Evolutionary conservation across 1,284 basidiomycete genomes (phyloP).

Genomic region (Chiua sp.): DNA sequence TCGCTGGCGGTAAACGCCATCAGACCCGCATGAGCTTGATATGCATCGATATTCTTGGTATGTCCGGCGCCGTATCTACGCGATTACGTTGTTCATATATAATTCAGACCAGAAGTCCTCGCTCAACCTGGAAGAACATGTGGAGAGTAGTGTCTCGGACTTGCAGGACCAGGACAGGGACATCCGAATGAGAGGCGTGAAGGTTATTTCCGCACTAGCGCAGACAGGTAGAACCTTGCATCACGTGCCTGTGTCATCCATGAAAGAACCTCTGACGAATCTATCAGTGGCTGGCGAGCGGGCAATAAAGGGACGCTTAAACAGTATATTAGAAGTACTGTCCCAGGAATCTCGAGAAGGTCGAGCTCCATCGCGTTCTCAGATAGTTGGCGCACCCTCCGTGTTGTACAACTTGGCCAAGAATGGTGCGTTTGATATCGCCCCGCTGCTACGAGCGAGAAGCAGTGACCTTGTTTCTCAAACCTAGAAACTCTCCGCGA

Average conservation of each 20-base stretch:
- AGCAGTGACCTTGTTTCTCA: background rate
- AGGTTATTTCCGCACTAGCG: slow-evolving; percentile 3
- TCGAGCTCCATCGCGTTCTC: background rate
- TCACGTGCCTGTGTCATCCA: background rate
- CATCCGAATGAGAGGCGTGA: slow-evolving; percentile 5
- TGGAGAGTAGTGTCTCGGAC: background rate
- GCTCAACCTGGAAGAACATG: background rate
- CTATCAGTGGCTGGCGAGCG: slow-evolving; percentile 1
- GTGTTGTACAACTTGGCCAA: slow-evolving; percentile 6
- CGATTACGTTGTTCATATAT: background rate
- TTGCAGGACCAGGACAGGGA: background rate
- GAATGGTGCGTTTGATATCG: slow-evolving; percentile 9
- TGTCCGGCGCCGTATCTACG: background rate
- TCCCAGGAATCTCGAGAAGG: background rate
- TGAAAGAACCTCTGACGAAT: background rate
- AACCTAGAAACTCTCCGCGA: background rate
- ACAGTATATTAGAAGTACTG: slow-evolving; percentile 8
- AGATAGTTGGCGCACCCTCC: background rate
- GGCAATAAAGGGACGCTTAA: slow-evolving; percentile 1
- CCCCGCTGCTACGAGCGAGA: too few species aligned
- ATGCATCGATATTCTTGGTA: slow-evolving; percentile 11
- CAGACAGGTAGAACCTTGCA: background rate
- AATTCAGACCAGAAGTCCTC: background rate
- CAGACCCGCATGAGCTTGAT: slow-evolving; percentile 3
- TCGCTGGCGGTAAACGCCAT: background rate